Conservation (phyloP, 768 basidiomycete species). For the Galerina marginata region DNA sequence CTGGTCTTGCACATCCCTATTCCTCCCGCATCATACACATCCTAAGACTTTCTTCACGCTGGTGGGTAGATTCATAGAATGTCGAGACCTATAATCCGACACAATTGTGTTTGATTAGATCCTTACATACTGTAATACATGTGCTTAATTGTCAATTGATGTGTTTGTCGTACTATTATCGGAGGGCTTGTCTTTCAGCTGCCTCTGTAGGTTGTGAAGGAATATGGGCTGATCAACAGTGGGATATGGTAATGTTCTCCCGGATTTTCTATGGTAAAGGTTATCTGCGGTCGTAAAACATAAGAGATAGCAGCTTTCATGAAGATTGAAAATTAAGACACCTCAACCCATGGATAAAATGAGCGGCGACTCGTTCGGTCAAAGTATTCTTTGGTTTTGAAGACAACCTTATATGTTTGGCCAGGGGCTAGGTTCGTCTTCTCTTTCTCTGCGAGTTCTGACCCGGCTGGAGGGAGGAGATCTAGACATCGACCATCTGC, state of each 20-base stretch:
- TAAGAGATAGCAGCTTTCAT: background rate
- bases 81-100: conserved; percentile 28
- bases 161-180: conserved; percentile 23
- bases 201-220: conserved; percentile 93
- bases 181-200: conserved; percentile 50
- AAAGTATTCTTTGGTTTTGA: conserved; percentile 86
- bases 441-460: conserved; percentile 46
- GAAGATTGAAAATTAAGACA: conserved; percentile 33
- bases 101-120: conserved; percentile 26
- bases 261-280: conserved; percentile 74
- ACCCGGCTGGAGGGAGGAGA: conserved; percentile 65
- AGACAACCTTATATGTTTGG: conserved; percentile 79
- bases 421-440: conserved; percentile 58
- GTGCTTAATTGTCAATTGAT: conserved; percentile 31
- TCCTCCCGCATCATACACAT: conserved; percentile 34
- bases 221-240: conserved; percentile 88
- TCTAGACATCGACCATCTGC: conserved; percentile 81
- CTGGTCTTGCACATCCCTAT: conserved; percentile 38
- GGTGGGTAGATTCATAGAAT: conserved; percentile 43
- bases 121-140: conserved; percentile 29
- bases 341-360: conserved; percentile 94
- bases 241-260: conserved; percentile 91
- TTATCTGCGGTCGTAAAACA: conserved; percentile 55
- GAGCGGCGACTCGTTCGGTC: conserved; percentile 62
- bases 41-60: conserved; percentile 27